These are phyloP conservation scores for Rhizopus delemar DNA, from an alignment of 371 early-diverging fungal species.

Conservation along the genomic window DNA sequence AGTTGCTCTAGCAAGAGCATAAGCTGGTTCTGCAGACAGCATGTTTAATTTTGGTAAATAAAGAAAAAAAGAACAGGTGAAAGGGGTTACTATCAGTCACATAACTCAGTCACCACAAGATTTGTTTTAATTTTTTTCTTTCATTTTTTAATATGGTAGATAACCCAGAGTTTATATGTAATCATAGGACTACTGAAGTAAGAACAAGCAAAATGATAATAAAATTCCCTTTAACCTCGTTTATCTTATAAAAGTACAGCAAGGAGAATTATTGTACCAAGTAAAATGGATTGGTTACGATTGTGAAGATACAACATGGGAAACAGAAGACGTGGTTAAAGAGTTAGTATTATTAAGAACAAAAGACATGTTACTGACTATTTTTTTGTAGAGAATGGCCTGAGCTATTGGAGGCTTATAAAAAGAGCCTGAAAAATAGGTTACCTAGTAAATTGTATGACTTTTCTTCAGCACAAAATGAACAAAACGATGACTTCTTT, in stretches of 20 bases:
- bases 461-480: background rate
- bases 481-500: constrained; percentile 2
- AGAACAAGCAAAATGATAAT: background rate
- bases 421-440: background rate
- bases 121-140: background rate
- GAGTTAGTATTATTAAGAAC: background rate
- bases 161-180: constrained; percentile 23
- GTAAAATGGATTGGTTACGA: constrained; percentile 33
- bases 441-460: background rate
- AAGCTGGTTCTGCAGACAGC: constrained; percentile 50
- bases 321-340: constrained; percentile 17
- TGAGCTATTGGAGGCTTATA: constrained; percentile 8
- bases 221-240: background rate
- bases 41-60: constrained; percentile 17
- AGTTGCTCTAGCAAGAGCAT: constrained; percentile 59
- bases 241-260: constrained; percentile 4
- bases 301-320: constrained; percentile 26
- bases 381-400: constrained; percentile 22
- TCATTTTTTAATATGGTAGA: constrained; percentile 11
- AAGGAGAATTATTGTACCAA: constrained; percentile 16
- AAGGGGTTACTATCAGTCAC: background rate
- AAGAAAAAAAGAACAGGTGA: constrained; percentile 4
- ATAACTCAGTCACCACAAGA: background rate
- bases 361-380: background rate
- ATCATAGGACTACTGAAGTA: constrained; percentile 13